Conservation (phyloP, 2,329 filamentous ascomycete species). For the Exserohilum turcica region DNA sequence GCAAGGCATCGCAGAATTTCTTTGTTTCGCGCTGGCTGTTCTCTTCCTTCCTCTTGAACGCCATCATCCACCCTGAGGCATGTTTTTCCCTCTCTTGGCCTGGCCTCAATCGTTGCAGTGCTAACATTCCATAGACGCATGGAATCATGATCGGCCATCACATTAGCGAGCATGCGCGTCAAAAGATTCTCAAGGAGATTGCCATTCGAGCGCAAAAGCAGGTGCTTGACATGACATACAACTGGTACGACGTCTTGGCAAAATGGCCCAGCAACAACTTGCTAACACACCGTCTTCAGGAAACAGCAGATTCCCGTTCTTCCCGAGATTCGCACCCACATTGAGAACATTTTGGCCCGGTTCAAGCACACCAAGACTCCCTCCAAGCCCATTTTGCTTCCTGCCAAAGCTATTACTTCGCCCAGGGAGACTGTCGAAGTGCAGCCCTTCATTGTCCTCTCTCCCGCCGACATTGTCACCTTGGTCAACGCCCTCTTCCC, state of each 20-base stretch:
- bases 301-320: constrained; percentile 67
- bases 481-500: constrained; percentile 85
- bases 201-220: constrained; percentile 79
- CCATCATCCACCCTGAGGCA: constrained; percentile 88
- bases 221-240: constrained; percentile 74
- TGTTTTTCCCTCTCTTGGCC: constrained; percentile 16
- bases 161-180: constrained; percentile 86
- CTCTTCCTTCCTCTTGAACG: constrained; percentile 80
- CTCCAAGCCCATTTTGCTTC: constrained; percentile 65
- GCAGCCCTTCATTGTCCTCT: constrained; percentile 79
- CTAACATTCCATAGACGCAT: constrained; percentile 56
- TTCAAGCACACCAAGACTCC: constrained; percentile 58
- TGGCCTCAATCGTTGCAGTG: constrained; percentile 10
- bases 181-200: constrained; percentile 74
- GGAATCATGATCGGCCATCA: constrained; percentile 83
- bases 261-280: constrained; percentile 15
- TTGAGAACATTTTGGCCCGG: constrained; percentile 71
- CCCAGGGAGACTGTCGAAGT: constrained; percentile 77
- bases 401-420: constrained; percentile 73
- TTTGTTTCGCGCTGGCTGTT: constrained; percentile 93
- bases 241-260: constrained; percentile 61
- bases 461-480: constrained; percentile 77
- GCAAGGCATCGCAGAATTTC: constrained; percentile 74
- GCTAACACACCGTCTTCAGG: constrained; percentile 46
- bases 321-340: constrained; percentile 67